Conservation (phyloP, 163 green algal genomes). For the Scenedesmus sp. region DNA sequence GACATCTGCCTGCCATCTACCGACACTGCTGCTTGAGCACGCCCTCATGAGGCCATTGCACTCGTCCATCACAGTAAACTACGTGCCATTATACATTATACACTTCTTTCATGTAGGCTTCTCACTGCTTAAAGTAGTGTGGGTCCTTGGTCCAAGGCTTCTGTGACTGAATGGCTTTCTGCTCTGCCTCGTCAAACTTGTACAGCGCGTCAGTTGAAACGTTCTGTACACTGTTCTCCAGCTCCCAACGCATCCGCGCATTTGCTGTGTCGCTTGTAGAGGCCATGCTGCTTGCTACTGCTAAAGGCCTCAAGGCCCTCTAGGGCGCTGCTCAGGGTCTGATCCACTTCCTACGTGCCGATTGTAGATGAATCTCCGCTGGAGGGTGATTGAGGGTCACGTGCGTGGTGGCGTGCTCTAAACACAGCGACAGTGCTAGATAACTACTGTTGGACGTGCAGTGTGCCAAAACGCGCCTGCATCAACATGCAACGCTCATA, state of each 20-base stretch:
- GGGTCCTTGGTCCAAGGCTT: slow-evolving; percentile 94
- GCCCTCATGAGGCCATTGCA: no score
- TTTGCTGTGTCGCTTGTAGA: slow-evolving; percentile 48
- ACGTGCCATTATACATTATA: background rate
- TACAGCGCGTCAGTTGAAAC: slow-evolving; percentile 75
- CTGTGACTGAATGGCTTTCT: slow-evolving; percentile 80
- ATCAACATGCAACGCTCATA: background rate
- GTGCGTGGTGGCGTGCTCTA: no score
- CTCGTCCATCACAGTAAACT: background rate
- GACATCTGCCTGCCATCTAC: no score
- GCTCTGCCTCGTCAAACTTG: slow-evolving; percentile 82
- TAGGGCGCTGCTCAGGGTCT: background rate
- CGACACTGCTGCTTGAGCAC: no score
- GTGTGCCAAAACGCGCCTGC: background rate
- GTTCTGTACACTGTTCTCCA: slow-evolving; percentile 92
- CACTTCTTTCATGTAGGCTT: background rate
- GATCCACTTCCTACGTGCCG: background rate
- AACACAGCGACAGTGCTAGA: background rate
- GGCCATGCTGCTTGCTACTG: slow-evolving; percentile 34
- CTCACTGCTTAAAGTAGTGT: slow-evolving; percentile 95
- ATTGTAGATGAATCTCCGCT: background rate
- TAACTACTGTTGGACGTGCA: background rate
- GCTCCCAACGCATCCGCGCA: slow-evolving; percentile 88
- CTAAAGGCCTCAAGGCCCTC: background rate
- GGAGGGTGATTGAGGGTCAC: background rate